Evolutionary conservation across 371 early-diverging fungal species (phyloP).

Genomic region (Mucor indicus): DNA sequence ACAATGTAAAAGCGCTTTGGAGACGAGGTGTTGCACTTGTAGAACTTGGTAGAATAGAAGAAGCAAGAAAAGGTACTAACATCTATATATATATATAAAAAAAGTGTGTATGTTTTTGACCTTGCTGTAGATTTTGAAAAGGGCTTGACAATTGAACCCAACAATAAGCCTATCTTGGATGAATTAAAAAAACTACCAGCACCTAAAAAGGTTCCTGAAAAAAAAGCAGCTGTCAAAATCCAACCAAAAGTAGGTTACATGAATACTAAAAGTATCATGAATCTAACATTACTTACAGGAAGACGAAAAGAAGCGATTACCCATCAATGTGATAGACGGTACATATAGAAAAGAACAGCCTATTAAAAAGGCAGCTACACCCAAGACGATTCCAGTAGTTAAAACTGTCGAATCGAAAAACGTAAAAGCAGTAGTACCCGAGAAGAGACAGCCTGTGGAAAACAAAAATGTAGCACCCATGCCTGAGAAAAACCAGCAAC

Average conservation of each 20-base stretch:
- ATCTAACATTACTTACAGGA: no score
- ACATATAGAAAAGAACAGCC: constrained; percentile 4
- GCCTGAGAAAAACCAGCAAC: no score
- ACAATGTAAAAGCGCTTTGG: constrained; percentile 82
- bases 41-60: constrained; percentile 52
- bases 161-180: constrained; percentile 59
- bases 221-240: no score
- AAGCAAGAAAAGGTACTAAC: constrained; percentile 56
- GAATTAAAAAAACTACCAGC: constrained; percentile 54
- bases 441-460: no score
- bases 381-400: no score
- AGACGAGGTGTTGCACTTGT: constrained; percentile 72
- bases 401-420: no score
- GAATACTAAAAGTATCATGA: no score
- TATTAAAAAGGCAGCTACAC: background rate
- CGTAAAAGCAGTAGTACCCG: no score
- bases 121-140: constrained; percentile 54
- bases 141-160: constrained; percentile 68
- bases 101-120: background rate
- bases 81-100: background rate
- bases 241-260: no score
- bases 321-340: constrained; percentile 31
- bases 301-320: constrained; percentile 14
- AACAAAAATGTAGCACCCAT: no score
- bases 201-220: background rate